Evolutionary conservation across 179 eudicot species (phyloP).

Genomic region (Amaranthus tricolor): DNA sequence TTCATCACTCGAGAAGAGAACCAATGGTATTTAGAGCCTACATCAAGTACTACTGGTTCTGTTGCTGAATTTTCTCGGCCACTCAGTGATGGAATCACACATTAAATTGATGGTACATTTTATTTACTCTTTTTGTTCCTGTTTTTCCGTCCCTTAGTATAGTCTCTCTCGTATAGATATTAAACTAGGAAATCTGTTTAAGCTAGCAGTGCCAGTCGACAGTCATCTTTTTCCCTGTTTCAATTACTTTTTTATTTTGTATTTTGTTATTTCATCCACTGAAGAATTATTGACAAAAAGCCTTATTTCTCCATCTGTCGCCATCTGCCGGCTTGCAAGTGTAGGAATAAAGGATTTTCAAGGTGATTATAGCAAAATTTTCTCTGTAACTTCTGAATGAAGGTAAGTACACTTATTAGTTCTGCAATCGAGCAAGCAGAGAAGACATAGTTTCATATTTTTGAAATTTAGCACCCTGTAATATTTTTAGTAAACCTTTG

Average conservation of each 20-base stretch:
- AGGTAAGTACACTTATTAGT: constrained; percentile 18
- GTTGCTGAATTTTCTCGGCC: constrained; percentile 36
- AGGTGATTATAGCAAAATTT: background rate
- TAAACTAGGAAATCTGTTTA: background rate
- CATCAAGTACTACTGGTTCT: constrained; percentile 26
- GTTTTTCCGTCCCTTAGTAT: background rate
- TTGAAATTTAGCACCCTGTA: background rate
- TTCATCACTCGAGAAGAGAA: constrained; percentile 47
- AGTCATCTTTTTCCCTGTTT: background rate
- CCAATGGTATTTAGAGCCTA: constrained; percentile 42
- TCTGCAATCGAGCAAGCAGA: background rate
- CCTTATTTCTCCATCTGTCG: background rate
- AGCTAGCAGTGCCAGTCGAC: background rate
- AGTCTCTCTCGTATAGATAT: background rate
- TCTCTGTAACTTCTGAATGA: background rate
- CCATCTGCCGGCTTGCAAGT: background rate
- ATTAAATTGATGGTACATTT: constrained; percentile 12
- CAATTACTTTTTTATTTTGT: background rate
- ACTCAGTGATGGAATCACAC: constrained; percentile 28
- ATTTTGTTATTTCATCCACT: background rate
- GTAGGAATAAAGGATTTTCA: constrained; percentile 3
- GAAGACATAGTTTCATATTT: background rate
- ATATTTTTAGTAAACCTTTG: background rate
- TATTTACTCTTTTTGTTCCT: background rate
- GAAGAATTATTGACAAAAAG: background rate